Evolutionary conservation across 805 yeast genomes (phyloP).

Genomic region (Saturnispora quitensis): DNA sequence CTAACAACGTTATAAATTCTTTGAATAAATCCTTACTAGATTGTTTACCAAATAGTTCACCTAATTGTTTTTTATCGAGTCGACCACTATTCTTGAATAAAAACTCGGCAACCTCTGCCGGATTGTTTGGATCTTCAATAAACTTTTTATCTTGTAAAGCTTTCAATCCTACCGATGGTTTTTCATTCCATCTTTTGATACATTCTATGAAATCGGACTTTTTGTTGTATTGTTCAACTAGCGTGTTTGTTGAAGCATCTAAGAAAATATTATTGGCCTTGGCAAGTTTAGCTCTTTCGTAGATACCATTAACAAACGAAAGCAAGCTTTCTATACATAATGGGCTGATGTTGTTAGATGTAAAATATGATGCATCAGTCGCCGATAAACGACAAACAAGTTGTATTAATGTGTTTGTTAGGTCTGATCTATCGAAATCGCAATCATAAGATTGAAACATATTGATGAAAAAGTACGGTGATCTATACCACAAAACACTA

Average conservation of each 20-base stretch:
- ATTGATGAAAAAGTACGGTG: conserved; percentile 67
- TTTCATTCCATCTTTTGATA: conserved; percentile 65
- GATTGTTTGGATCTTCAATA: conserved; percentile 39
- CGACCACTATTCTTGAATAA: conserved; percentile 72
- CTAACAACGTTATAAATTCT: conserved; percentile 60
- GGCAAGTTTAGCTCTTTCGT: conserved; percentile 37
- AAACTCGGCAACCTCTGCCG: conserved; percentile 62
- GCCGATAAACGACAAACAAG: conserved; percentile 69
- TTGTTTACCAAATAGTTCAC: conserved; percentile 79
- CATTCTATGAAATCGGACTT: conserved; percentile 75
- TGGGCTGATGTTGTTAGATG: conserved; percentile 88
- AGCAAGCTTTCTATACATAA: conserved; percentile 83
- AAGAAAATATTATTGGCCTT: conserved; percentile 17
- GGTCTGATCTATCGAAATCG: conserved; percentile 75
- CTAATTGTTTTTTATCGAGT: conserved; percentile 78
- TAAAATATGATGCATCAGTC: conserved; percentile 72
- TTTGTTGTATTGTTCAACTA: conserved; percentile 36
- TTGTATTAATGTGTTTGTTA: conserved; percentile 58
- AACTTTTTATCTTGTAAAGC: conserved; percentile 58
- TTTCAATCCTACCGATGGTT: conserved; percentile 67
- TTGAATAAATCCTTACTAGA: conserved; percentile 49
- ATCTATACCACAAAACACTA: conserved; percentile 72
- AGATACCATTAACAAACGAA: conserved; percentile 55
- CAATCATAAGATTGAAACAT: conserved; percentile 83
- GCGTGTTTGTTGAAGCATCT: conserved; percentile 19